Percentiles rank a stretch among this genome's conserved stretches.
These are phyloP conservation scores for Venturia aucupariae DNA, from an alignment of 2,329 filamentous ascomycete genomes.

Conservation along the genomic window DNA sequence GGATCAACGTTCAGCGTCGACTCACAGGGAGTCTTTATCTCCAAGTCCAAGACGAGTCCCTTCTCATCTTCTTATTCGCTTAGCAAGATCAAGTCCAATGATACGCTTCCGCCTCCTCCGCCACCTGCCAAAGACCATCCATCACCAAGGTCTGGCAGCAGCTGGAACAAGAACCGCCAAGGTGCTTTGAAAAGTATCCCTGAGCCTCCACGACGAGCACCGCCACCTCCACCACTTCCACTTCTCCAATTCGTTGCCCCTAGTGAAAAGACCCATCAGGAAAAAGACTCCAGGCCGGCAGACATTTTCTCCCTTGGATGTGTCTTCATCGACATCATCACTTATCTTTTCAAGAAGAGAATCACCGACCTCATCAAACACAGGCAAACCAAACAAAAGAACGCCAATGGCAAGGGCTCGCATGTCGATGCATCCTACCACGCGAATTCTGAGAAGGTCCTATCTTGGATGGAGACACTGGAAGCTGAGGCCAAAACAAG, in stretches of 20 bases:
- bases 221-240: constrained; percentile 27
- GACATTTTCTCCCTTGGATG: constrained; percentile 68
- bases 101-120: background rate
- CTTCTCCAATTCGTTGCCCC: constrained; percentile 34
- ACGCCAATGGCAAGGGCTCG: constrained; percentile 38
- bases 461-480: constrained; percentile 56
- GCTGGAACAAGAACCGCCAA: background rate
- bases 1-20: background rate
- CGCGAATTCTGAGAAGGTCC: constrained; percentile 58
- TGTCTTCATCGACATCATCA: constrained; percentile 62
- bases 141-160: constrained; percentile 2
- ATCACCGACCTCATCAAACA: constrained; percentile 57
- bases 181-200: background rate
- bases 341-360: constrained; percentile 59
- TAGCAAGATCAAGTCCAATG: background rate
- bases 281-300: background rate
- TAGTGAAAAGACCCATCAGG: constrained; percentile 16
- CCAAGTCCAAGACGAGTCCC: background rate
- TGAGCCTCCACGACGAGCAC: background rate
- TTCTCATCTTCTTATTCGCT: background rate
- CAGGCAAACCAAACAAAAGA: constrained; percentile 56
- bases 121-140: background rate
- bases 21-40: background rate
- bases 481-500: constrained; percentile 41
- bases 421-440: constrained; percentile 64